These are phyloP conservation scores for Xylaria sp. DNA, from an alignment of 2,329 filamentous ascomycete genomes.

Conservation along the genomic window DNA sequence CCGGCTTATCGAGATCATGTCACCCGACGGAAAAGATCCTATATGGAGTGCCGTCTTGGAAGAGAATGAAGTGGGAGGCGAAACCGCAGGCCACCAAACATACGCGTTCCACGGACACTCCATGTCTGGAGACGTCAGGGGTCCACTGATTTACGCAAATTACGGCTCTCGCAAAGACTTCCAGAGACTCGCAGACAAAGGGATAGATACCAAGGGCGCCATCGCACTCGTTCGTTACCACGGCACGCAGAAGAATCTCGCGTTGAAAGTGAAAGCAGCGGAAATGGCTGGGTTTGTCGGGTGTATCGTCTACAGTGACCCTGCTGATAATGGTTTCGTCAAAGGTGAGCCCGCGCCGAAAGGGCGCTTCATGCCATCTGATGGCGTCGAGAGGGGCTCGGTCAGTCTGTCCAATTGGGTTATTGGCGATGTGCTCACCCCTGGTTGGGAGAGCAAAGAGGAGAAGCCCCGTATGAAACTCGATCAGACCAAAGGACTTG, in stretches of 20 bases:
- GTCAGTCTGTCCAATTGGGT: constrained; percentile 84
- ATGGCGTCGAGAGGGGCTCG: constrained; percentile 81
- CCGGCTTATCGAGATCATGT: constrained; percentile 80
- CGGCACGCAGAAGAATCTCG: constrained; percentile 73
- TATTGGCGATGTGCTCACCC: constrained; percentile 89
- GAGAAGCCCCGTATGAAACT: constrained; percentile 69
- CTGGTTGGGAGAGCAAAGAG: constrained; percentile 78
- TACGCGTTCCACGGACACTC: constrained; percentile 88
- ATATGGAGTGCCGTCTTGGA: constrained; percentile 84
- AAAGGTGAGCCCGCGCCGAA: constrained; percentile 75
- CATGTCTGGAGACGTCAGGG: constrained; percentile 82
- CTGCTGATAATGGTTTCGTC: constrained; percentile 79
- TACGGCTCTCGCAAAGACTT: constrained; percentile 89
- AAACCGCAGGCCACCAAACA: constrained; percentile 70
- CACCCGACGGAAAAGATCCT: constrained; percentile 64
- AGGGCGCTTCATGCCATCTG: constrained; percentile 79
- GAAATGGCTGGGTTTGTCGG: constrained; percentile 85
- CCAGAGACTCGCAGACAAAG: constrained; percentile 69
- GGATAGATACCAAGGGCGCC: constrained; percentile 75
- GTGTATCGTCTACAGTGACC: constrained; percentile 92
- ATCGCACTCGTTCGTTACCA: constrained; percentile 85
- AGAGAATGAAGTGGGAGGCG: constrained; percentile 73
- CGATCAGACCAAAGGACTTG: constrained; percentile 73
- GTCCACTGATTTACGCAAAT: constrained; percentile 89
- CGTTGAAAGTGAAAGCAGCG: constrained; percentile 87